Conservation (phyloP, 2,329 filamentous ascomycete genomes). For the Leptographium lundbergii region DNA sequence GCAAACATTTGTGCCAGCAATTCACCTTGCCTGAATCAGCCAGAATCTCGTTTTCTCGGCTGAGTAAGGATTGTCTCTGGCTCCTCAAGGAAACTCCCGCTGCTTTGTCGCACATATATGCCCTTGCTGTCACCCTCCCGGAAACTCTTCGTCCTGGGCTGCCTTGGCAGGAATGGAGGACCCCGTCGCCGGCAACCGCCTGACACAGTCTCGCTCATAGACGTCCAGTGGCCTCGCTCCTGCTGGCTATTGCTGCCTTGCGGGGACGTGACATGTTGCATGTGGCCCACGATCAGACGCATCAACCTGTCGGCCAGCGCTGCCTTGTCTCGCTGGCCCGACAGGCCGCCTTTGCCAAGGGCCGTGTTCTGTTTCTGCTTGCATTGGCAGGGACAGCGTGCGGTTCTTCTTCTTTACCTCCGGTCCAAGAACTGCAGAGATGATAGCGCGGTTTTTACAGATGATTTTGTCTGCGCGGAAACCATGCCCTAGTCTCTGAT, state of each 20-base stretch:
- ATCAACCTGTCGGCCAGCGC: constrained; percentile 35
- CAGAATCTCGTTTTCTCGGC: constrained; percentile 4
- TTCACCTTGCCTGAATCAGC: constrained; percentile 13
- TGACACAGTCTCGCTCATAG: constrained; percentile 11
- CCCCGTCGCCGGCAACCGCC: constrained; percentile 11
- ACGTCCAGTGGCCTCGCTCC: constrained; percentile 8
- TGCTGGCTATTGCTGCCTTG: background rate
- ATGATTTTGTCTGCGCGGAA: constrained; percentile 80
- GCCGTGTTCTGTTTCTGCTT: background rate
- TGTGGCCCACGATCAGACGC: constrained; percentile 40
- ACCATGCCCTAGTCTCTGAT: constrained; percentile 10
- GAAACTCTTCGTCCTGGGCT: constrained; percentile 22
- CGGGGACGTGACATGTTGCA: background rate
- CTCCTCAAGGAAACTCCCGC: constrained; percentile 32
- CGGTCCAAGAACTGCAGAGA: constrained; percentile 27
- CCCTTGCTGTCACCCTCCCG: constrained; percentile 28
- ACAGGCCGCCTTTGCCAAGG: constrained; percentile 33
- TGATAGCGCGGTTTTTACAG: constrained; percentile 76
- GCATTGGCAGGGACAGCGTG: background rate
- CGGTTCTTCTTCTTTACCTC: constrained; percentile 31
- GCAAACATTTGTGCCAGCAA: constrained; percentile 11
- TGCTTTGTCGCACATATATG: constrained; percentile 16
- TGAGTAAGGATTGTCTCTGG: constrained; percentile 27
- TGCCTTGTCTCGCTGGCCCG: constrained; percentile 21
- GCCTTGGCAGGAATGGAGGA: constrained; percentile 10